Percentiles rank a stretch among this genome's conserved stretches.
Evolutionary conservation across 1,284 basidiomycete species (phyloP).

Genomic region (Ganoderma multipileum): DNA sequence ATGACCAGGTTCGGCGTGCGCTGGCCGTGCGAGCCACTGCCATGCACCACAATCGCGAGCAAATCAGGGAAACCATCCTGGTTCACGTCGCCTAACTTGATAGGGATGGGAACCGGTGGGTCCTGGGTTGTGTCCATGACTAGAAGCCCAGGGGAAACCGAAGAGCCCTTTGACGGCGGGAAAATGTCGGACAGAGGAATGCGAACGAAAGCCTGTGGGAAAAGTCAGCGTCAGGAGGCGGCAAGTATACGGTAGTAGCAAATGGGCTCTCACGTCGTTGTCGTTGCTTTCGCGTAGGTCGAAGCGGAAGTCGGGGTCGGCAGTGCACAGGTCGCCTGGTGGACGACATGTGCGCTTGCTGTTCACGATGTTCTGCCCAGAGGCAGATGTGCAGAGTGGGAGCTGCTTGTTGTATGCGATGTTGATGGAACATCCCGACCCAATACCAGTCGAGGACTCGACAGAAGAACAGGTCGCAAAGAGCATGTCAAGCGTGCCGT

Average conservation of each 20-base stretch:
- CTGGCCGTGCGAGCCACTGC: conserved; percentile 43
- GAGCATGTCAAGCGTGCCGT: conserved; percentile 96
- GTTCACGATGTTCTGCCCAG: conserved; percentile 53
- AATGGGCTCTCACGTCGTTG: conserved; percentile 59
- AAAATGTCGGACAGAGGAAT: conserved; percentile 75
- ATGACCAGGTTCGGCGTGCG: conserved; percentile 74
- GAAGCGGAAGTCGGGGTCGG: conserved; percentile 85
- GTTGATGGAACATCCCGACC: conserved; percentile 83
- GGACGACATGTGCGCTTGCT: conserved; percentile 73
- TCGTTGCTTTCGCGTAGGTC: conserved; percentile 61
- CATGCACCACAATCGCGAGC: conserved; percentile 67
- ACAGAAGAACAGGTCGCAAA: conserved; percentile 85
- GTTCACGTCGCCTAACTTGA: conserved; percentile 91
- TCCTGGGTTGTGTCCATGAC: conserved; percentile 69
- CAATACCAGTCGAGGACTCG: conserved; percentile 72
- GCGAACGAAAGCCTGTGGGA: conserved; percentile 64
- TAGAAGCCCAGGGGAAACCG: conserved; percentile 62
- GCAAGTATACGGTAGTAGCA: background rate
- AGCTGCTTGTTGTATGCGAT: conserved; percentile 95
- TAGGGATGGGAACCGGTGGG: conserved; percentile 75
- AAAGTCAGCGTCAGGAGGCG: background rate
- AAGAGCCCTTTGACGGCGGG: conserved; percentile 43
- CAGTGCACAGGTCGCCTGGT: conserved; percentile 82
- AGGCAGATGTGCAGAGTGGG: conserved; percentile 72
- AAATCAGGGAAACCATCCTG: conserved; percentile 96